Evolutionary conservation across 1,284 basidiomycete species (phyloP), one percentile per base, ranked within the genome.

Genomic region (Ustilago tritici): DNA sequence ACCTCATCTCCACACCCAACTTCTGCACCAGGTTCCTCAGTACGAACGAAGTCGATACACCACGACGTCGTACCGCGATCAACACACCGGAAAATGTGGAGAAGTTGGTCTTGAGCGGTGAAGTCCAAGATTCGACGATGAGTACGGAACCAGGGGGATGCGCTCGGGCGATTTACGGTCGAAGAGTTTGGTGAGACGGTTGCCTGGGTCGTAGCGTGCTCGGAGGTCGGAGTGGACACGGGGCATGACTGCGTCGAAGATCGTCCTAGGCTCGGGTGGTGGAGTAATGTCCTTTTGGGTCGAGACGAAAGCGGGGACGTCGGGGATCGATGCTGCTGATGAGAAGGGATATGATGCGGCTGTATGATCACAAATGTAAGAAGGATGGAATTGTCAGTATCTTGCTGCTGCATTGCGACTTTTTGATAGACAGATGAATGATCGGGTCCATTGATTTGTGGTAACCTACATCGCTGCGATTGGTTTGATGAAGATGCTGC

Each of bases 1-100:
- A 85, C 4, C 82, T 67, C 76, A 84, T 78, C 72, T 86, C 84
- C n/a, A 86, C 83, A 46, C 84, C 84, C 49, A 84, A 59, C 76
- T 86, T 86, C 58, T 82, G 70, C 49, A 85, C 84, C 32, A 86
- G 66, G 49, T 80, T 82, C 31, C 84, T 73, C 53, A 86, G 64
- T n/a, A 84, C 76, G 35, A 86, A 84, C n/a, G 81, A 75, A 1
- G 84, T 84, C 12, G 76, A 77, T 1, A 82, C 68, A 17, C 84
- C 84, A 7, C 84, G 69, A 15, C 84, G 71, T 15, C 81, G 74
- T 2, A 86, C 74, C 17, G 81, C 83, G 46, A 86, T 79, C 15
- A 86, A 76, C 2, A 85, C 81, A 40, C 84, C 84, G 19, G 82
- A 76, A 58, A 86, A 84, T 5, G 82, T 70, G 36, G 82, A 78